Evolutionary conservation across 2,329 filamentous ascomycete genomes (phyloP), one percentile per base, ranked within the genome.

Genomic region (Penicillium sp.): DNA sequence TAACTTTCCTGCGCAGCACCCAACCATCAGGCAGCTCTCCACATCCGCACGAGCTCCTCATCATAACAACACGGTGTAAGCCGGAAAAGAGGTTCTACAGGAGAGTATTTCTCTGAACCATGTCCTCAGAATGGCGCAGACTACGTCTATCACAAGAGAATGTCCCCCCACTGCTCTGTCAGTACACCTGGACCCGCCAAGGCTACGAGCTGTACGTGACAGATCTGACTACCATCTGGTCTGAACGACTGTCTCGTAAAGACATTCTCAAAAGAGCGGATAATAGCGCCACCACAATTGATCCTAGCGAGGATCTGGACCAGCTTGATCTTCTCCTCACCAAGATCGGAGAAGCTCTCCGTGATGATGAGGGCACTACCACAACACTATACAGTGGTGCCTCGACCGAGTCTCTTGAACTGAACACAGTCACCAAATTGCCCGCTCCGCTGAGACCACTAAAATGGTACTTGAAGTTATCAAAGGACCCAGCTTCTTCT

Each of bases 211-310:
- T 88, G 19, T 77, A 78, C 61, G 69, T 88, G 19, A 87, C 85
- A 22, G 86, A 88, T 67, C 74, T 88, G 40, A 82, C 78, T 61
- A 77, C 81, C 59, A 75, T 88, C 22, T 88, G 86, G 86, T 76
- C 76, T 31, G 83, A 86, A 68, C 73, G 70, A 18, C 65, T 86
- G 43, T 74, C 76, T 51, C 73, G 76, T 41, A 66, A 73, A 40
- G 73, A 78, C 13, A 81, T 88, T 36, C 66, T 83, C 24, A 66
- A 73, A 22, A 77, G 80, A 64, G 84, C 85, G 6, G 72, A 77
- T 19, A 69, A 79, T 13, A 72, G 78, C 53, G 76, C 79, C 44
- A 82, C 83, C 16, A 84, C 81, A 19, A 87, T 88, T 59, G 86
- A 88, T 69, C 84, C 86, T 2, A 82, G 79, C 64, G 82, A 85